These are phyloP conservation scores for Phlebiopsis flavidoalba DNA, from an alignment of 768 basidiomycete species.

Conservation along the genomic window DNA sequence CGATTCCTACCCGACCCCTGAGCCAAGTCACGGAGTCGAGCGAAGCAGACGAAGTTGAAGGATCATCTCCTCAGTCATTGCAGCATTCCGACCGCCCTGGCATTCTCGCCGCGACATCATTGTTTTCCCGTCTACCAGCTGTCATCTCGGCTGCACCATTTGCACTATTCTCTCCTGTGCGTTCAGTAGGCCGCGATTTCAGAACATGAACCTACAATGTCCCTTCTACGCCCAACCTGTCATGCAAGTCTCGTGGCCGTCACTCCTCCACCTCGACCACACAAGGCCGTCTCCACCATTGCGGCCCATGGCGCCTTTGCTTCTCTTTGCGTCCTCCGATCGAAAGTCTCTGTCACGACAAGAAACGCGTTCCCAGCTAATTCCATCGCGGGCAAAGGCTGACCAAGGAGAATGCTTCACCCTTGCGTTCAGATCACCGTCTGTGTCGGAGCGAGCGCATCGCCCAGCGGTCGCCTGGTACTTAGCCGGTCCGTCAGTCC, in stretches of 20 bases:
- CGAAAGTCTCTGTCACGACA: constrained; percentile 13
- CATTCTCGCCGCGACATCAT: not conserved
- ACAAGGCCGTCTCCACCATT: constrained; percentile 8
- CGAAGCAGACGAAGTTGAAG: constrained; percentile 13
- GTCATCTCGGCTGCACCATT: constrained; percentile 2
- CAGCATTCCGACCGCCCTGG: not conserved
- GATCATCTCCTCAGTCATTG: not conserved
- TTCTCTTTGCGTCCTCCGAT: constrained; percentile 12
- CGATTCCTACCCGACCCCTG: constrained; percentile 10
- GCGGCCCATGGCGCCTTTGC: constrained; percentile 5
- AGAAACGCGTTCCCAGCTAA: constrained; percentile 9
- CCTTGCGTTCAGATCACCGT: constrained; percentile 27
- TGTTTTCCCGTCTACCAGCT: constrained; percentile 7
- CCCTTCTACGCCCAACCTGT: constrained; percentile 8
- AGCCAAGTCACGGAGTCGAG: constrained; percentile 13
- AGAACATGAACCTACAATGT: constrained; percentile 2
- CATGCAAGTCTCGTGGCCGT: not conserved
- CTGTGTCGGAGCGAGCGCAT: constrained; percentile 50
- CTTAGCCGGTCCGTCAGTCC: constrained; percentile 25
- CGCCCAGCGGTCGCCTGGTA: constrained; percentile 31
- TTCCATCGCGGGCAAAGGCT: constrained; percentile 25
- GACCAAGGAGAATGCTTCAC: constrained; percentile 64
- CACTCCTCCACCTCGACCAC: constrained; percentile 13
- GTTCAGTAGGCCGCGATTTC: not conserved
- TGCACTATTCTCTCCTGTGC: constrained; percentile 1